These are phyloP conservation scores for Physcomitrium patens DNA, from an alignment of 225 moss, liverwort and hornwort species.

Conservation along the genomic window DNA sequence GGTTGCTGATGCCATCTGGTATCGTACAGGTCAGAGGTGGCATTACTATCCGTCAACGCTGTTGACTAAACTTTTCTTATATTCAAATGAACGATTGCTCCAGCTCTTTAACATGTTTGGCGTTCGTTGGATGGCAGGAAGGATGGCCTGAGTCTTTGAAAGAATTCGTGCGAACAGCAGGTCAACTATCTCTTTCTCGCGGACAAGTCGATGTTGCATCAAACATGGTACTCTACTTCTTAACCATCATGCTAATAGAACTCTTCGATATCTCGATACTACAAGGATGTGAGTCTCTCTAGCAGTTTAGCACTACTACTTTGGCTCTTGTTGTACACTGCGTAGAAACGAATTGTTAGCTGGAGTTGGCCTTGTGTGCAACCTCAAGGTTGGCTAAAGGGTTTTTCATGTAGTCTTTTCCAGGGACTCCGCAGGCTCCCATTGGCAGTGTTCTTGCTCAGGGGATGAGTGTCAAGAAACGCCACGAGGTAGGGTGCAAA, in stretches of 20 bases:
- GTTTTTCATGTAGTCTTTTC: slow-evolving; percentile 43
- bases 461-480: slow-evolving; percentile 68
- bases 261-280: slow-evolving; percentile 3
- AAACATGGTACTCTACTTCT: slow-evolving; percentile 42
- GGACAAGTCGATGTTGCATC: slow-evolving; percentile 26
- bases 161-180: slow-evolving; percentile 54
- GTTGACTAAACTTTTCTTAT: not conserved
- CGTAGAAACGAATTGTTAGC: slow-evolving; percentile 1
- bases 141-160: slow-evolving; percentile 61
- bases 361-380: not conserved
- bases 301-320: not conserved
- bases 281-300: not conserved
- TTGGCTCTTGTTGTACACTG: not conserved
- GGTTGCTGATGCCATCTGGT: slow-evolving; percentile 60
- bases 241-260: not conserved
- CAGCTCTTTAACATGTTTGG: not conserved
- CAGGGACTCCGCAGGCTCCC: slow-evolving; percentile 42
- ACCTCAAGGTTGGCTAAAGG: slow-evolving; percentile 25
- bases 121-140: slow-evolving; percentile 34
- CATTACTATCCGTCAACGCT: not conserved
- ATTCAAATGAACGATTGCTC: not conserved
- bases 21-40: slow-evolving; percentile 42
- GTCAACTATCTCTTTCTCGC: slow-evolving; percentile 52
- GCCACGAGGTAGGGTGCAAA: slow-evolving; percentile 52
- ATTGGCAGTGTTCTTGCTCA: slow-evolving; percentile 64